Base-by-base conservation (phyloP, 1,284 basidiomycete species). In the Rhodotorula sp. region DNA sequence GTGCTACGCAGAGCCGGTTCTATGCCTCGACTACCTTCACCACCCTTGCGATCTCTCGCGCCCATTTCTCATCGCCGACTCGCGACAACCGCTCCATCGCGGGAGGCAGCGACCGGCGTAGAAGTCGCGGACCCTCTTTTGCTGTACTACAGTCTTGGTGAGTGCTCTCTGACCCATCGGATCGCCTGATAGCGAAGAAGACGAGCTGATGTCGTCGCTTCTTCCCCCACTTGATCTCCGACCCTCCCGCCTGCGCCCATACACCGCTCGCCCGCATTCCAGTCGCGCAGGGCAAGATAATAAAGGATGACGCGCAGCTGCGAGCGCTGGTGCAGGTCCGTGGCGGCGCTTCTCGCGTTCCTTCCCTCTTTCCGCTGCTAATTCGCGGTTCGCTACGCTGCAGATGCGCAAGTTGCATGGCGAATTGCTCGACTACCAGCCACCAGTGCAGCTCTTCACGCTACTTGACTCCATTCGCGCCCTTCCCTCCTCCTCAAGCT, bases 271-370 rank as follows among this genome's bases (percentile, higher is more conserved):
- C 79, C n/a, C 85, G 85, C 74, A 79, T 86, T 13, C 13, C 24
- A 61, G 60, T 86, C 0, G 81, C 83, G 0, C 76, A 80, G 0
- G 87, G 88, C 0, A 80, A 83, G 65, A 82, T 89, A 63, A 79
- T 83, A 68, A 85, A 85, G 78, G 86, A 89, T 73, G 85, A 86
- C 66, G 86, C 88, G 67, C 88, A 90, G 76, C 82, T 89, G 26
- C 80, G 87, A 26, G 84, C 84, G 6, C 80, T 89, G n/a, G 86
- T 88, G 80, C 82, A 85, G 80, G 86, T 86, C 70, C 30, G 82
- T 22, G 4, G 22, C 22, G 51, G 7, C 20, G 10, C 6, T 15
- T 26, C 9, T 44, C 55, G 56, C 22, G 13, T n/a, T 13, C 4
- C 22, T 37, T 18, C 28, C 26, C 37, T 10, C 31, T 10, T 47